Evolutionary conservation across 176 grass and related monocot species (phyloP), one percentile per base, ranked within the genome.

Genomic region (Typha latifolia): DNA sequence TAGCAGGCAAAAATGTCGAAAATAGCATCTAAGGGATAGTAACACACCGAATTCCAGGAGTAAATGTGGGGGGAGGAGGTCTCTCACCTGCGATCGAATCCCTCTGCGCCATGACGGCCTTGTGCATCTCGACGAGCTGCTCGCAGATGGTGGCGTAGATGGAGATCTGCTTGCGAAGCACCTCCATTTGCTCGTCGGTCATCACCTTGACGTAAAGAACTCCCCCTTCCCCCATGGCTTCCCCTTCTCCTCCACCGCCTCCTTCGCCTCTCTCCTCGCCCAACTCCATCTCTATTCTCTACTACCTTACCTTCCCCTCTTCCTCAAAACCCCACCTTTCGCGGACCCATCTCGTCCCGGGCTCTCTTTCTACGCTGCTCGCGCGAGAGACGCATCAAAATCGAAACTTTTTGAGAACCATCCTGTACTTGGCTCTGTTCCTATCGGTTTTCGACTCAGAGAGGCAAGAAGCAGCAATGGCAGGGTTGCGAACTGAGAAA

Each of bases 101-200:
- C 76, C 92, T 88, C 65, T 90, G 93, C 5, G 82, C 85, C 32
- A 85, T 87, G 64, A 89, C 66, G 27, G 88, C 67, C 66, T 84
- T 84, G 76, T 97, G 93, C 93, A 97, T 97, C 67, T 97, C 93
- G 55, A 92, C 89, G 47, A 97, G 84, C 72, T 89, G 83, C 75
- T 97, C 93, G 75, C 93, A 97, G 62, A 97, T 97, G 69, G 89
- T 87, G 69, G 93, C 85, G 76, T 97, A 97, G 80, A 96, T 82
- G 81, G 91, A 90, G 78, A 96, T 96, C 84, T 96, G 91, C 74
- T 87, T 90, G 18, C 91, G 86, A 69, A 96, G 91, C 55, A 87
- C 81, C 81, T 96, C 91, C 86, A 96, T 90, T 78, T 96, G 91
- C 59, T 87, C 91, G 67, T 96, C 91, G 5, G 91, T 96, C 91